Conservation (phyloP, 306 rosid genomes). For the Leucaena leucocephala region DNA sequence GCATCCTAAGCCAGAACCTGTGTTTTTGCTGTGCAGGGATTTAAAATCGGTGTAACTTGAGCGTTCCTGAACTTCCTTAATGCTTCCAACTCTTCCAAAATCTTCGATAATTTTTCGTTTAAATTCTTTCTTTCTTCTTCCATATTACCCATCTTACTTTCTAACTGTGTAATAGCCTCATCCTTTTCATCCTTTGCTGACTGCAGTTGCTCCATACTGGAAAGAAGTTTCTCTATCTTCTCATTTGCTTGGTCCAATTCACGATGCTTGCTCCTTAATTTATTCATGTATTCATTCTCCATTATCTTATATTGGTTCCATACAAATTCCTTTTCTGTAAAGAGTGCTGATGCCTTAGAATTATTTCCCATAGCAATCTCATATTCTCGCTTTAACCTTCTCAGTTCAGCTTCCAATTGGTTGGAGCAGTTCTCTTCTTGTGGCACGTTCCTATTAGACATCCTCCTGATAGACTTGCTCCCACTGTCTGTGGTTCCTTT, state of each 20-base stretch:
- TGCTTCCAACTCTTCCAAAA: constrained; percentile 58
- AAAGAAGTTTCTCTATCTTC: constrained; percentile 54
- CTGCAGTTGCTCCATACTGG: constrained; percentile 63
- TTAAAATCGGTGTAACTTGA: constrained; percentile 57
- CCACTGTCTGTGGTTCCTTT: constrained; percentile 28
- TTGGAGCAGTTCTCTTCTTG: constrained; percentile 40
- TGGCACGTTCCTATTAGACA: constrained; percentile 7
- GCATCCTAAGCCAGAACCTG: neutral
- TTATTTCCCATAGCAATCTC: constrained; percentile 59
- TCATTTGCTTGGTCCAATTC: constrained; percentile 62
- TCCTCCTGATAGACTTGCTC: constrained; percentile 28
- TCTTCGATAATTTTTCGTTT: constrained; percentile 56
- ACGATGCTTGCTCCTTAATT: constrained; percentile 52
- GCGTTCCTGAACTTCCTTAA: constrained; percentile 48
- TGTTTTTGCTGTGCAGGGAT: constrained; percentile 31
- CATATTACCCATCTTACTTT: constrained; percentile 51
- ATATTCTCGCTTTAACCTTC: constrained; percentile 50
- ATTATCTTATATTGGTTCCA: constrained; percentile 76
- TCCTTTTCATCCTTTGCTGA: constrained; percentile 64
- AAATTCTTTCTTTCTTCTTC: constrained; percentile 60
- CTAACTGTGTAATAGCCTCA: constrained; percentile 50
- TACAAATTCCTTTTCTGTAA: constrained; percentile 73
- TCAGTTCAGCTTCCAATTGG: constrained; percentile 43
- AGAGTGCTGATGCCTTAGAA: constrained; percentile 61
- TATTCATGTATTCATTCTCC: constrained; percentile 59